A percentile compares a stretch with the other conserved stretches of the same genome.
These are phyloP conservation scores for Russula griseocarnosa DNA, from an alignment of 768 basidiomycete species.

Conservation along the genomic window DNA sequence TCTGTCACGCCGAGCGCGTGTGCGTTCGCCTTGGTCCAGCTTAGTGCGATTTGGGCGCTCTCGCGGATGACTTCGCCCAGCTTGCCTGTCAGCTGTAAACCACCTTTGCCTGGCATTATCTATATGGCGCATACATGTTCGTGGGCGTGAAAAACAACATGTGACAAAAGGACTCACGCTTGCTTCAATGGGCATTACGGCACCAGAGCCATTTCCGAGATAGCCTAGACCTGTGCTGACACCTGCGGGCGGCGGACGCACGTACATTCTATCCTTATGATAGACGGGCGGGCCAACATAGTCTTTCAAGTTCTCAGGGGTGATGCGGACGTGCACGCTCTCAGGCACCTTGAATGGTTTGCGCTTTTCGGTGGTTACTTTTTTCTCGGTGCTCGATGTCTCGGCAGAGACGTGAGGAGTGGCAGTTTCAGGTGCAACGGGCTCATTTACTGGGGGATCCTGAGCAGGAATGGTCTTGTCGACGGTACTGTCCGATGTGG, in stretches of 20 bases:
- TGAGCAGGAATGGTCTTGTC: constrained; percentile 49
- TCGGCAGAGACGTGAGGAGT: constrained; percentile 29
- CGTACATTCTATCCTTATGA: constrained; percentile 91
- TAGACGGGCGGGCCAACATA: constrained; percentile 96
- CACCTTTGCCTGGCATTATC: constrained; percentile 96
- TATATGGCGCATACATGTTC: constrained; percentile 33
- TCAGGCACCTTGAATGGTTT: constrained; percentile 79
- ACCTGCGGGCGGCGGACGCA: constrained; percentile 74
- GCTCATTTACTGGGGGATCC: constrained; percentile 45
- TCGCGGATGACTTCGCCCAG: constrained; percentile 97
- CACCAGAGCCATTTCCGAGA: constrained; percentile 91
- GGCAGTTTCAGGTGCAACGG: constrained; percentile 32
- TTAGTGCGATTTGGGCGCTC: constrained; percentile 89
- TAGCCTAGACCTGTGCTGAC: constrained; percentile 96
- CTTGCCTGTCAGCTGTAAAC: constrained; percentile 90
- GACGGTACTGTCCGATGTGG: constrained; percentile 23
- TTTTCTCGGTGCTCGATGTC: constrained; percentile 31
- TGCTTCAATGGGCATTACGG: constrained; percentile 96
- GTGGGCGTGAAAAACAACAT: background rate
- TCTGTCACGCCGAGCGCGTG: constrained; percentile 83
- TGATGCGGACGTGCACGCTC: constrained; percentile 74
- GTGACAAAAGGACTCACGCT: constrained; percentile 52
- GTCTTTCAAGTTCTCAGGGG: constrained; percentile 85
- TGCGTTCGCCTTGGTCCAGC: constrained; percentile 91
- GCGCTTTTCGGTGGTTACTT: constrained; percentile 74